Conservation (phyloP, 2,329 filamentous ascomycete species). For the Penicillium griseofulvum region DNA sequence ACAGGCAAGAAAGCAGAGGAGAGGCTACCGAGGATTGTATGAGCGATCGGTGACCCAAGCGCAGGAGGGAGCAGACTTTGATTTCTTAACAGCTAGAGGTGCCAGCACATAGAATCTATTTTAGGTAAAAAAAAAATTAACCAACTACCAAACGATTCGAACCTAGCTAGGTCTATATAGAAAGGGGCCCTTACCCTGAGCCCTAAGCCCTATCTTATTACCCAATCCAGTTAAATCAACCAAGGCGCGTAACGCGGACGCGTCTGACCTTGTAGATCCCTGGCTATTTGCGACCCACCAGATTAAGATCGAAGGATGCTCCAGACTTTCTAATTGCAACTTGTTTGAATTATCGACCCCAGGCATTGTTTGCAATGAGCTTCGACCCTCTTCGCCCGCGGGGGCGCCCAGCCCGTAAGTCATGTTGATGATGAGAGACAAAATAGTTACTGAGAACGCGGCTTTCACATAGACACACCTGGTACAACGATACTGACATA, state of each 20-base stretch:
- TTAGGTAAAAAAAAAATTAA: neutral
- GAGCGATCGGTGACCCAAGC: slow-evolving; percentile 45
- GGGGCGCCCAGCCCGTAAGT: slow-evolving; percentile 50
- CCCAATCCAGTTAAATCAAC: slow-evolving; percentile 28
- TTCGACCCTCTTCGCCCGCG: slow-evolving; percentile 38
- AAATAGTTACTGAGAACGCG: slow-evolving; percentile 8
- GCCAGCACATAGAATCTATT: neutral
- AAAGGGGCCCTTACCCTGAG: slow-evolving; percentile 26
- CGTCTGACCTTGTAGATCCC: slow-evolving; percentile 18
- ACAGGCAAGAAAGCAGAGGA: slow-evolving; percentile 26
- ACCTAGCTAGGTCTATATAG: neutral
- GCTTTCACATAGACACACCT: slow-evolving; percentile 62
- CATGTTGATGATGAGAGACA: neutral
- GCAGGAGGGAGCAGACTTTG: slow-evolving; percentile 43
- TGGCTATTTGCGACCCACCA: slow-evolving; percentile 8
- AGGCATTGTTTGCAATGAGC: slow-evolving; percentile 28
- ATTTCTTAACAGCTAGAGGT: slow-evolving; percentile 35
- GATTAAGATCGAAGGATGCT: slow-evolving; percentile 9
- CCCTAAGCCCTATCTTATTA: slow-evolving; percentile 32
- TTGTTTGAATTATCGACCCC: neutral
- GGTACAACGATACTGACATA: slow-evolving; percentile 86
- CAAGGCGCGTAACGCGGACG: slow-evolving; percentile 27
- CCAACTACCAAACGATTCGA: neutral
- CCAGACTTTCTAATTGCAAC: slow-evolving; percentile 8
- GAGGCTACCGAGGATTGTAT: slow-evolving; percentile 44